Percentiles rank a stretch among this genome's conserved stretches.
These are phyloP conservation scores for Taphrina communis DNA, from an alignment of 1,139 yeast species.

Conservation along the genomic window DNA sequence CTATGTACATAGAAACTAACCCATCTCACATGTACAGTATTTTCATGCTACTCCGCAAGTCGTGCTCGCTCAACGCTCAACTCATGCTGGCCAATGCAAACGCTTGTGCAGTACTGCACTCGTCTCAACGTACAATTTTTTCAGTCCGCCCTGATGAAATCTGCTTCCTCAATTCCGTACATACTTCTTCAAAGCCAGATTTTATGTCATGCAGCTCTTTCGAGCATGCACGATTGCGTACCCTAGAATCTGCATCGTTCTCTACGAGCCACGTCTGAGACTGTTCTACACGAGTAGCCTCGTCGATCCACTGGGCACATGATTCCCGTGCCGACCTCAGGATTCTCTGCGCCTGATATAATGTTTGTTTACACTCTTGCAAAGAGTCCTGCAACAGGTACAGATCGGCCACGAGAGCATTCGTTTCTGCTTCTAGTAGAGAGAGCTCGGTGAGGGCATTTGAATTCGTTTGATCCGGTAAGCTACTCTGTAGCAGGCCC, in stretches of 20 bases:
- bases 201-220: not conserved
- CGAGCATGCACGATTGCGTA: not conserved
- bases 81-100: not conserved
- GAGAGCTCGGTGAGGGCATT: not conserved
- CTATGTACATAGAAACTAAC: not conserved
- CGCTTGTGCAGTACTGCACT: no score
- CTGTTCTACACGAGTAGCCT: not conserved
- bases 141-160: not conserved
- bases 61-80: not conserved
- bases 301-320: conserved; percentile 8
- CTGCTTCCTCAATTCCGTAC: not conserved
- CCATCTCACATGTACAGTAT: no score
- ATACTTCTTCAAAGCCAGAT: conserved; percentile 20
- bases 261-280: conserved; percentile 3
- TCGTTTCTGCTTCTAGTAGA: conserved; percentile 14
- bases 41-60: no score
- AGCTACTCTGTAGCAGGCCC: not conserved
- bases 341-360: conserved; percentile 8
- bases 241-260: not conserved
- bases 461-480: not conserved
- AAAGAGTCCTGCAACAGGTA: conserved; percentile 9
- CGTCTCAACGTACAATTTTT: no score
- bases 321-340: conserved; percentile 2
- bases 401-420: conserved; percentile 19
- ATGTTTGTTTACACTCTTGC: conserved; percentile 14